Conservation (phyloP, 2,329 filamentous ascomycete genomes). For the Ceratocystis ficicola region DNA sequence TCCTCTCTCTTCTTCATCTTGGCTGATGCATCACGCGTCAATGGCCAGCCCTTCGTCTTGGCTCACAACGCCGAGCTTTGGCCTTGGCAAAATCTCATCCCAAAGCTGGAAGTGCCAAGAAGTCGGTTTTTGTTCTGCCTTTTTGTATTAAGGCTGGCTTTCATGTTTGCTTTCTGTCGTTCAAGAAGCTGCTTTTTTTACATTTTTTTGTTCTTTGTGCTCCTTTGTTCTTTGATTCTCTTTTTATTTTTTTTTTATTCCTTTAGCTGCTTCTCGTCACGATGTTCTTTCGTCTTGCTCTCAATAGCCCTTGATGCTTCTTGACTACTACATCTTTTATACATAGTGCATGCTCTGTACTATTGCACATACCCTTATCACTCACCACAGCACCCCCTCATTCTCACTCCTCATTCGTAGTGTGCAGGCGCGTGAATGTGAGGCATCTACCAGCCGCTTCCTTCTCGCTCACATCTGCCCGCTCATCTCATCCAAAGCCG, state of each 20-base stretch:
- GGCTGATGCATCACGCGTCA: slow-evolving; percentile 20
- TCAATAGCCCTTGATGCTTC: neutral
- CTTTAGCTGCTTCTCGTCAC: slow-evolving; percentile 11
- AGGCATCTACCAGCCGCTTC: neutral
- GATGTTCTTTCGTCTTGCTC: slow-evolving; percentile 1
- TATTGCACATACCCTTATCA: neutral
- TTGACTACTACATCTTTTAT: neutral
- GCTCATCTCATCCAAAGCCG: neutral
- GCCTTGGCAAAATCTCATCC: slow-evolving; percentile 22
- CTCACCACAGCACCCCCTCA: neutral
- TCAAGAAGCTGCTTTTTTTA: neutral
- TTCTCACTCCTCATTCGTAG: neutral
- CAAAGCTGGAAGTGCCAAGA: slow-evolving; percentile 20
- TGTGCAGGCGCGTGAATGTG: neutral
- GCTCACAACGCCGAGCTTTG: slow-evolving; percentile 21
- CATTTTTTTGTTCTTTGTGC: slow-evolving; percentile 9
- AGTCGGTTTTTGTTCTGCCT: neutral
- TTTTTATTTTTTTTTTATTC: neutral
- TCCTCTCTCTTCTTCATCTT: slow-evolving; percentile 8
- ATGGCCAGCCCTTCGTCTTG: slow-evolving; percentile 18
- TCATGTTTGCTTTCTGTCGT: slow-evolving; percentile 1
- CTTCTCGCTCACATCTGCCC: neutral
- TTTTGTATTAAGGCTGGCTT: slow-evolving; percentile 6
- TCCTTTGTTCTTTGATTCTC: neutral
- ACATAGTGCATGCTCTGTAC: neutral